Base-by-base conservation (phyloP, 2,329 filamentous ascomycete genomes). In the Fusarium sp. region DNA sequence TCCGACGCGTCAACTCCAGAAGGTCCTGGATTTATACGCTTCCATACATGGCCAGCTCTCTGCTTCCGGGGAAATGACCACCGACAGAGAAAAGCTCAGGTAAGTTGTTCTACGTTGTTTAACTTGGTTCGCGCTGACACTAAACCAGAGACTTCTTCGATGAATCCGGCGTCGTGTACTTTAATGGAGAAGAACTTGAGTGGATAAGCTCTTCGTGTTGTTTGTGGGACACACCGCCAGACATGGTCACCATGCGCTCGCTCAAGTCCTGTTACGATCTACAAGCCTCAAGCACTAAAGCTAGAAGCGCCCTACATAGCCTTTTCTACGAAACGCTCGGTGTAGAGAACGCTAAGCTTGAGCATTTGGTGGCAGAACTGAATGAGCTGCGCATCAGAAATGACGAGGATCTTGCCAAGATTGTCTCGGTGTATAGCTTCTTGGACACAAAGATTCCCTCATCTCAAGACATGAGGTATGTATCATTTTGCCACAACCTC, bases 271-370 rank as follows among this genome's bases (percentile, higher is more conserved):
- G 20, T 12, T 48, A 48, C 20, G 20, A 30, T 8, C 1, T 11
- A 3, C 26, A 28, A 47, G 3, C 0, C 18, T 28, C 26, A 15
- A 47, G 11, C 8, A 9, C 3, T 10, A 13, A 47, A 22, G 18
- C 0, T 22, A 0, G 3, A 22, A 28, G 20, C 14, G 14, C 3
- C 45, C 26, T 48, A 12, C 20, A 30, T 22, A 6, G 2, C 0
- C 10, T 48, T 48, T 48, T 48, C 7, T 1, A 6, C 6, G 7
- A 48, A n/a, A 48, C 45, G 0, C 20, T 48, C 14, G 45, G 45
- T 8, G 12, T 48, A 12, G 20, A 30, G 26, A 48, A 30, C 10
- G 20, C 26, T 8, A n/a, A 12, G 3, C 45, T 48, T 30, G 7
- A 48, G 2, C 26, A 48, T 17, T 12, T 30, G 20, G 20, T 30